These are phyloP conservation scores for Fraxinus excelsior DNA, from an alignment of 257 asterid species.

Conservation along the genomic window DNA sequence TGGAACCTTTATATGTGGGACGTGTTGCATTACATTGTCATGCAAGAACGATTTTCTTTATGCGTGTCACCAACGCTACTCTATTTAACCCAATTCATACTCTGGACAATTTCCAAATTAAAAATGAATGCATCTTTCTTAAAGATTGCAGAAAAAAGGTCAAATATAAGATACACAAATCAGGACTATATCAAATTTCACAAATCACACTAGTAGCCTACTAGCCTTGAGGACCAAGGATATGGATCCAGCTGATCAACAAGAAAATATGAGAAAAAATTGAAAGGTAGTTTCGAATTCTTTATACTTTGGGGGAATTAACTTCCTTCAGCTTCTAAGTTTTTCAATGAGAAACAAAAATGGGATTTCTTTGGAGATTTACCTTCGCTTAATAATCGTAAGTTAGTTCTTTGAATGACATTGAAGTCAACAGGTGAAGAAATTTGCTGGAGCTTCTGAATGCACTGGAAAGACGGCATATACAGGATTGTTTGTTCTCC, in stretches of 20 bases:
- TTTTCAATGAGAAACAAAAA: conserved; percentile 5
- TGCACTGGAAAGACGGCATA: conserved; percentile 83
- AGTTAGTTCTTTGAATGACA: conserved; percentile 73
- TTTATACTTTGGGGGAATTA: conserved; percentile 9
- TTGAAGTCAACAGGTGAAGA: conserved; percentile 65
- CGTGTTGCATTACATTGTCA: conserved; percentile 5
- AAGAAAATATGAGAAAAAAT: conserved; percentile 13
- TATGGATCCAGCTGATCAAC: conserved; percentile 19
- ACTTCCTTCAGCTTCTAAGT: conserved; percentile 16
- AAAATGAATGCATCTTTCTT: neutral
- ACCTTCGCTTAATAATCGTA: conserved; percentile 87
- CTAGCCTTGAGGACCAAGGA: conserved; percentile 13
- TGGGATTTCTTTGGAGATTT: conserved; percentile 24
- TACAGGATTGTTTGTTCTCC: conserved; percentile 70
- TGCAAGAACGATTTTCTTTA: conserved; percentile 14
- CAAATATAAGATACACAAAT: conserved; percentile 2
- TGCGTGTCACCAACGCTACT: neutral
- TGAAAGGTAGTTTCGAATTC: neutral
- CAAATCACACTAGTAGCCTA: neutral
- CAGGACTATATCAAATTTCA: conserved; percentile 16
- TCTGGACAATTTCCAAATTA: neutral
- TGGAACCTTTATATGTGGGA: neutral
- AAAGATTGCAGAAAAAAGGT: neutral
- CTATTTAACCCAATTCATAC: neutral
- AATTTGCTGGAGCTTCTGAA: conserved; percentile 49